Evolutionary conservation across 2,329 filamentous ascomycete genomes (phyloP).

Genomic region (Sporothrix phasma): DNA sequence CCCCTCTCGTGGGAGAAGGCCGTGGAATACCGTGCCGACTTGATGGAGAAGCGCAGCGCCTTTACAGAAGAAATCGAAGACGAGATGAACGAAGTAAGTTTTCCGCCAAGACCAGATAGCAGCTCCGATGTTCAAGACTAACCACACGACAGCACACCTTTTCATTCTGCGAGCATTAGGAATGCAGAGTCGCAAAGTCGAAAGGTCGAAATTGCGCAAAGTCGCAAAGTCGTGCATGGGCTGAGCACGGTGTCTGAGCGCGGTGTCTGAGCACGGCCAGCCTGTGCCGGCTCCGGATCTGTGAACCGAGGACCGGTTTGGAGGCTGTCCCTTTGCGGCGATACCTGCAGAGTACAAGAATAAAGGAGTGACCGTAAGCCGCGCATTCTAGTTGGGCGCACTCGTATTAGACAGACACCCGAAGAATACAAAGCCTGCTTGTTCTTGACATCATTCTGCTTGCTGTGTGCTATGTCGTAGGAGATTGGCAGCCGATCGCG

Average conservation of each 20-base stretch:
- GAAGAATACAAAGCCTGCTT: no score
- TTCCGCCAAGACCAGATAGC: not conserved
- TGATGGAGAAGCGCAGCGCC: slow-evolving; percentile 21
- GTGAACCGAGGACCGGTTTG: no score
- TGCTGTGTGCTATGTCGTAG: not conserved
- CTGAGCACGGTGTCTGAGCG: no score
- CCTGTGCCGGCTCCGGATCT: no score
- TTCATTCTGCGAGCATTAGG: slow-evolving; percentile 12
- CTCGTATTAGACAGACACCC: no score
- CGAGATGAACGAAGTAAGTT: not conserved
- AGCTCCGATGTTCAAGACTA: not conserved
- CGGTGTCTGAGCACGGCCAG: no score
- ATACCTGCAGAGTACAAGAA: no score
- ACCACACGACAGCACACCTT: not conserved
- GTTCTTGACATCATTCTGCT: not conserved
- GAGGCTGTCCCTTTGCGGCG: no score
- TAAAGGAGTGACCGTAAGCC: no score
- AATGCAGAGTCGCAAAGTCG: not conserved
- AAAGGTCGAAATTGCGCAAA: no score
- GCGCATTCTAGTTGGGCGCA: no score
- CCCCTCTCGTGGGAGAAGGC: slow-evolving; percentile 24
- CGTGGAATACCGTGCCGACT: slow-evolving; percentile 14
- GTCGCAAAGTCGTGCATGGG: no score
- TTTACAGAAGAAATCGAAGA: slow-evolving; percentile 1
- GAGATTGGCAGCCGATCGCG: not conserved